Percentiles rank a stretch among this genome's conserved stretches.
These are phyloP conservation scores for Eudorina sp. DNA, from an alignment of 139 green algal species.

Conservation along the genomic window DNA sequence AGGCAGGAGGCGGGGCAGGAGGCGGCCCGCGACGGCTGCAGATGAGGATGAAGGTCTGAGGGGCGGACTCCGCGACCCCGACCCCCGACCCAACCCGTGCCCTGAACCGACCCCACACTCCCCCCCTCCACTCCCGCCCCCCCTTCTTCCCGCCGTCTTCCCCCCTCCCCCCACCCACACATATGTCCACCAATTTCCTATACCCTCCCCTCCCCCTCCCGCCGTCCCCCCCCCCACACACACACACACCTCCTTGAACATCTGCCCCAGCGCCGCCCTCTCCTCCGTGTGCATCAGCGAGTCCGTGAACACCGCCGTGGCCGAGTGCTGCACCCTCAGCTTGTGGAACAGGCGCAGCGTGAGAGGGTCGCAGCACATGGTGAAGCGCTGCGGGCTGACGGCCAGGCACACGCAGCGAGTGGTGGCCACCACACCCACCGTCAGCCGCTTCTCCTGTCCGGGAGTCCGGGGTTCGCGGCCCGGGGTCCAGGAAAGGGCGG, in stretches of 20 bases:
- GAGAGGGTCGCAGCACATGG: constrained; percentile 51
- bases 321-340: constrained; percentile 45
- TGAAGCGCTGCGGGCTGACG: constrained; percentile 56
- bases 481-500: not conserved
- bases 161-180: too few relatives aligned
- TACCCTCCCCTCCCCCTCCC: too few relatives aligned
- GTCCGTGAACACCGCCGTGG: constrained; percentile 36
- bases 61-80: too few relatives aligned
- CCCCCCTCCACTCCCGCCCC: too few relatives aligned
- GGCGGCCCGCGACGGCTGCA: too few relatives aligned
- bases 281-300: constrained; percentile 1
- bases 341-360: constrained; percentile 62
- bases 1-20: too few relatives aligned
- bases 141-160: too few relatives aligned
- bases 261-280: not conserved
- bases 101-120: too few relatives aligned
- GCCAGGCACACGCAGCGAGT: constrained; percentile 9
- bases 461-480: not conserved
- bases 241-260: constrained; percentile 35
- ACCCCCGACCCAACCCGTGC: too few relatives aligned
- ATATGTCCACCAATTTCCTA: too few relatives aligned
- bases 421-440: constrained; percentile 40
- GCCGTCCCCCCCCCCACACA: not conserved
- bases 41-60: too few relatives aligned
- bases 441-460: constrained; percentile 36